phyloP scores from a whole-genome alignment of 805 yeast genomes.

The Candida morakotiae region DNA sequence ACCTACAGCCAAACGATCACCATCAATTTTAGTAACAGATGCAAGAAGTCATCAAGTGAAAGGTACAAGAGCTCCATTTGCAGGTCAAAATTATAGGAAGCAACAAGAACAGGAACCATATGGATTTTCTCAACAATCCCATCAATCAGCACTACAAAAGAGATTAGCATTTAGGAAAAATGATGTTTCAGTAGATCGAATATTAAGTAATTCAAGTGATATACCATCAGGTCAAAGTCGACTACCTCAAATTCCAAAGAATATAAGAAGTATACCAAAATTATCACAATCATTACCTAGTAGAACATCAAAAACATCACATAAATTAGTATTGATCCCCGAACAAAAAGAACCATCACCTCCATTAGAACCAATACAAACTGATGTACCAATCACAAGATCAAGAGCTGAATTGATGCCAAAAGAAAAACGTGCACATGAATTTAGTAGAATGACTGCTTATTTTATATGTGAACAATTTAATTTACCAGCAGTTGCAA shows the following conservation, averaged over 20 bases:
- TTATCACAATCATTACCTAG: conserved; percentile 56
- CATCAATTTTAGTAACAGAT: conserved; percentile 91
- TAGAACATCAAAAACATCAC: conserved; percentile 82
- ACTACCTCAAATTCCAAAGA: conserved; percentile 30
- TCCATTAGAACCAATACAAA: conserved; percentile 8
- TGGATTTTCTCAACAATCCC: conserved; percentile 13
- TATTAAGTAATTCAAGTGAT: conserved; percentile 75
- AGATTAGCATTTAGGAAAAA: conserved; percentile 42
- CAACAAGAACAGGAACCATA: conserved; percentile 25
- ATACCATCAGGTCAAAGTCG: conserved; percentile 78
- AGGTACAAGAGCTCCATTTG: conserved; percentile 72
- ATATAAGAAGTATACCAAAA: conserved; percentile 48
- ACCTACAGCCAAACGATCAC: conserved; percentile 82
- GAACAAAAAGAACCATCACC: conserved; percentile 33
- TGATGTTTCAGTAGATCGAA: conserved; percentile 75
- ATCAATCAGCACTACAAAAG: conserved; percentile 22
- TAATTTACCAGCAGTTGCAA: conserved; percentile 56
- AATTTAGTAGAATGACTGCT: conserved; percentile 83
- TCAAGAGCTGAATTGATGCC: conserved; percentile 56
- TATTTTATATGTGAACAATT: conserved; percentile 85
- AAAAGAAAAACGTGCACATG: conserved; percentile 56
- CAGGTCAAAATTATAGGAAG: conserved; percentile 52
- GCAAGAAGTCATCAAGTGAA: conserved; percentile 54
- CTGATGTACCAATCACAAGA: conserved; percentile 30
- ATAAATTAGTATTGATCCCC: conserved; percentile 84